Base-by-base conservation (phyloP, 148 eudicot species). In the Spergularia bocconei region DNA sequence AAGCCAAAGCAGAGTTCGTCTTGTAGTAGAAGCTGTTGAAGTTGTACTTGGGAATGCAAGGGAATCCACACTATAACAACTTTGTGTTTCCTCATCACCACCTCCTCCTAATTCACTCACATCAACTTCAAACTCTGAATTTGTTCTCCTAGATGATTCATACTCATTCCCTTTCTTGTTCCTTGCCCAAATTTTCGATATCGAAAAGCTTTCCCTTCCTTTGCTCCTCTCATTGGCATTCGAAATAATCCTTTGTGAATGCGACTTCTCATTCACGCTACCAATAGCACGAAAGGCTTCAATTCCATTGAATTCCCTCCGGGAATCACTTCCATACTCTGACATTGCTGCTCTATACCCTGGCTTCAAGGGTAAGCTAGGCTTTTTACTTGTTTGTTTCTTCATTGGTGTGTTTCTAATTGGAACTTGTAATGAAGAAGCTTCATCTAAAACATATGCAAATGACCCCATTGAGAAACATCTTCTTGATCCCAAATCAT, bases 401-500 rank as follows among this genome's bases (percentile, higher is more conserved):
- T 87, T 93, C 65, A 72, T 51, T 39, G 87, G 91, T 2, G 88
- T 85, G 16, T 69, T 69, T 25, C 84, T 81, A 21, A 94, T 87
- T 29, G 97, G 92, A 0, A 94, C 98, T 81, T 90, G 87, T 21
- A 94, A 77, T 4, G 87, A 78, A 7, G 88, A 68, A 66, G 66
- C 79, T 72, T 92, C 99, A 75, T 95, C 97, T 84, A 95, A 80
- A 13, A 95, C 88, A 84, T 95, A 95, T 0, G 93, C 92, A 82
- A 95, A 92, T 16, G 98, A 92, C 0, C 98, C 98, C 98, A 95
- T 95, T 4, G 98, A 95, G 41, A 79, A 90, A 69, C 98, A 95
- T 74, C 98, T 87, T 53, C 98, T 92, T 19, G 84, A 81, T 75
- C 85, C 89, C 76, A 82, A 78, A 69, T 75, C 77, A 68, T 69